Percentiles rank a stretch among this genome's conserved stretches.
These are phyloP conservation scores for Neurospora terricola DNA, from an alignment of 495 filamentous ascomycete species.

Conservation along the genomic window DNA sequence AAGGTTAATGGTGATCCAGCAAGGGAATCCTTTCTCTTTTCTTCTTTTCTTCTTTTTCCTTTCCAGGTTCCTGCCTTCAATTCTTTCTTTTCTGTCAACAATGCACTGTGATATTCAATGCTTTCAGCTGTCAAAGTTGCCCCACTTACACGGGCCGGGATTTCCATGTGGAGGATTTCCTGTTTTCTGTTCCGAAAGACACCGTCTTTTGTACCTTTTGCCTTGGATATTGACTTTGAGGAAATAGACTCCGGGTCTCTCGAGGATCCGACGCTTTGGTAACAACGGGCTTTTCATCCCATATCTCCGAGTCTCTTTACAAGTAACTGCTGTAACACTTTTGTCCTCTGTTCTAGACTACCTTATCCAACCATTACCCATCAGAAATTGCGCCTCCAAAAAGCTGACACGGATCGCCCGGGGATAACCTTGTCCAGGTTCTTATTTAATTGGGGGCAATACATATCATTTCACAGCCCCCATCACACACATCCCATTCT, in stretches of 20 bases:
- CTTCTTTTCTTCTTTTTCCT: not conserved
- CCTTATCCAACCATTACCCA: not conserved
- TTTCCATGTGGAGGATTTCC: not conserved
- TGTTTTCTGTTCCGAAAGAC: not conserved
- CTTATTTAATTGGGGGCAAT: not conserved
- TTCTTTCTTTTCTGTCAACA: not conserved
- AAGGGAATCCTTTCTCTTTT: not conserved
- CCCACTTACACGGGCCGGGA: not conserved
- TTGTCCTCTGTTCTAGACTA: not conserved
- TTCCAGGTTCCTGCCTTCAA: not conserved
- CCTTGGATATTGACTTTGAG: not conserved
- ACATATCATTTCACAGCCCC: not conserved
- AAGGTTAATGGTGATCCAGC: not conserved
- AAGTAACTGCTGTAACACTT: not conserved
- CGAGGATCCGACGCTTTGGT: not conserved
- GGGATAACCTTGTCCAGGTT: not conserved
- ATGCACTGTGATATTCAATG: not conserved
- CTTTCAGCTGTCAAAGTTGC: not conserved
- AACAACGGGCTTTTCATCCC: not conserved
- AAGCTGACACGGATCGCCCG: not conserved
- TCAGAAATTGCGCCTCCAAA: not conserved
- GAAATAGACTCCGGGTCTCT: not conserved
- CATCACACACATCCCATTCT: not conserved
- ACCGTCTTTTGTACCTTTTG: not conserved
- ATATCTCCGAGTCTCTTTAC: not conserved